These are phyloP conservation scores for Carex parvula DNA, from an alignment of 176 grass and related monocot species.

Conservation along the genomic window DNA sequence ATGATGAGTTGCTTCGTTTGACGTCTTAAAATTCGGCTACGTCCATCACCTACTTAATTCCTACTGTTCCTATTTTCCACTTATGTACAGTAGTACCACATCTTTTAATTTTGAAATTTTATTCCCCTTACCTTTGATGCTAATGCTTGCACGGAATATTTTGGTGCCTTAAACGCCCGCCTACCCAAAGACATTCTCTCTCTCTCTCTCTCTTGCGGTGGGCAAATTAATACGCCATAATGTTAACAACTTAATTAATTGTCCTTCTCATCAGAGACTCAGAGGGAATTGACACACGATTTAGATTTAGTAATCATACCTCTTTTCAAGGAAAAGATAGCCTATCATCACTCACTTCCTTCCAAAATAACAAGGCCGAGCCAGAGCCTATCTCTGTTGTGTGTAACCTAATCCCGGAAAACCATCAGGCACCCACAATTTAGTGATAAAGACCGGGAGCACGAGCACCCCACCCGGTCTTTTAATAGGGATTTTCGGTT, in stretches of 20 bases:
- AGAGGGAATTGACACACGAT: not conserved
- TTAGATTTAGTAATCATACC: not conserved
- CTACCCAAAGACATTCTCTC: not conserved
- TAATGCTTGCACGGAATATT: slow-evolving; percentile 13
- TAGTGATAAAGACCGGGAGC: not conserved
- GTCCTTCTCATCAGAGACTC: not conserved
- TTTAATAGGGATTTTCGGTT: not conserved
- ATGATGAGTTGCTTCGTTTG: not conserved
- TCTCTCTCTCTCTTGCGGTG: too few relatives aligned
- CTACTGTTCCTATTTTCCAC: not conserved
- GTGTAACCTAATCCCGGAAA: not conserved
- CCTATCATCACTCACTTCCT: not conserved
- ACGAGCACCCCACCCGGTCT: too few relatives aligned
- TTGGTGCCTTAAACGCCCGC: slow-evolving; percentile 7
- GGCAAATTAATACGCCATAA: not conserved
- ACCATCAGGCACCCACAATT: not conserved
- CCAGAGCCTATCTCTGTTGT: not conserved
- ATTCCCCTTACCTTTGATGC: slow-evolving; percentile 2
- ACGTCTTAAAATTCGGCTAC: not conserved
- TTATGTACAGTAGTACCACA: not conserved
- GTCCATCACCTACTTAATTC: too few relatives aligned
- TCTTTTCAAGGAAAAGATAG: not conserved
- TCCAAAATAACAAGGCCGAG: not conserved
- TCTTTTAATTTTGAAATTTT: not conserved
- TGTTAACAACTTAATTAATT: too few relatives aligned